phyloP scores from a whole-genome alignment of 768 basidiomycete species.

The Boletellus ananiceps region DNA sequence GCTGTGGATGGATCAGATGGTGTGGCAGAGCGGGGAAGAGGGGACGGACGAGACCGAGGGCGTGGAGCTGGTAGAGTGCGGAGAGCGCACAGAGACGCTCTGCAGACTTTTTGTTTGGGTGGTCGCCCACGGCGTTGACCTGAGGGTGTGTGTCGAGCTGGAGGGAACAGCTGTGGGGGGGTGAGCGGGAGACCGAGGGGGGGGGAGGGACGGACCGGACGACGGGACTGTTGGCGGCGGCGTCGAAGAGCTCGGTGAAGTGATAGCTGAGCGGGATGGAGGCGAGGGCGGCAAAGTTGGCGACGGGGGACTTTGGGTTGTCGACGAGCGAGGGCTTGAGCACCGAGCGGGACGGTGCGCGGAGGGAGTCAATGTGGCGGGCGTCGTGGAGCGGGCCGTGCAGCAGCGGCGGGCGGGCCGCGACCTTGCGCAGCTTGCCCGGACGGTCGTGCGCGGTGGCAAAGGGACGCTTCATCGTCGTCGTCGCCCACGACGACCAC shows the following conservation, averaged over 20 bases:
- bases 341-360: conserved; percentile 6
- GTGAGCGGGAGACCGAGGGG: conserved; percentile 3
- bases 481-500: too few species aligned
- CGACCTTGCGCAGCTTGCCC: conserved; percentile 12
- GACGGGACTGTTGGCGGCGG: conserved; percentile 10
- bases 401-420: neutral
- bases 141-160: conserved; percentile 26
- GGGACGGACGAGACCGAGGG: conserved; percentile 53
- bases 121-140: conserved; percentile 62
- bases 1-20: conserved; percentile 14
- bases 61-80: conserved; percentile 66
- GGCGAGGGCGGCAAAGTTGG: conserved; percentile 34
- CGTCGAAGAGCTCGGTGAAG: conserved; percentile 12
- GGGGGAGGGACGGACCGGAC: conserved; percentile 17
- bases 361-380: conserved; percentile 27
- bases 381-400: conserved; percentile 37
- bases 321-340: conserved; percentile 31
- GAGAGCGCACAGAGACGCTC: conserved; percentile 73
- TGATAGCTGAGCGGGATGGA: conserved; percentile 16
- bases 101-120: conserved; percentile 54
- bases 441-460: conserved; percentile 8
- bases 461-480: conserved; percentile 14
- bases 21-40: neutral
- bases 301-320: conserved; percentile 52
- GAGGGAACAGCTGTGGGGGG: conserved; percentile 20